Percentiles rank a stretch among this genome's conserved stretches.
phyloP scores from a whole-genome alignment of 1,284 basidiomycete genomes.

The Cryptococcus hybrid region DNA sequence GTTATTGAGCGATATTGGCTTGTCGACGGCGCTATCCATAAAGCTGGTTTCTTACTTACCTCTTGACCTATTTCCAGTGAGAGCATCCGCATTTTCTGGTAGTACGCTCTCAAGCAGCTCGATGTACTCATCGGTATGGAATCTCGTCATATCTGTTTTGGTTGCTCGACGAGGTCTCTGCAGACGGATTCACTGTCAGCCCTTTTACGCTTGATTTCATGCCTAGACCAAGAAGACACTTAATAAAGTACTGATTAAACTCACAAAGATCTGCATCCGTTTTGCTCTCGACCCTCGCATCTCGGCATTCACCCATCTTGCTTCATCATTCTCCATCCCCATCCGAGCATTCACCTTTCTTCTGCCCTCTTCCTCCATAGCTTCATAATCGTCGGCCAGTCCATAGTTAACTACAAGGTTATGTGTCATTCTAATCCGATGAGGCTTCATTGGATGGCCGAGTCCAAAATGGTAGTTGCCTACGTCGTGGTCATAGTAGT shows the following conservation, averaged over 20 bases:
- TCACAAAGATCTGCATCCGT: conserved; percentile 82
- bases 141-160: conserved; percentile 79
- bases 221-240: background rate
- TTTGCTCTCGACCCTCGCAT: conserved; percentile 30
- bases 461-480: conserved; percentile 69
- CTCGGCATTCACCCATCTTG: conserved; percentile 21
- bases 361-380: conserved; percentile 16
- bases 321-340: conserved; percentile 18
- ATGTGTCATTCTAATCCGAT: conserved; percentile 87
- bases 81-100: conserved; percentile 77
- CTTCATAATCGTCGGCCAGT: conserved; percentile 53
- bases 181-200: too few species aligned
- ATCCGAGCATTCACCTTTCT: conserved; percentile 22
- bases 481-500: conserved; percentile 40
- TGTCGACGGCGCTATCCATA: too few species aligned
- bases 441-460: conserved; percentile 92
- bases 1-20: background rate
- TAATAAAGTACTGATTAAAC: conserved; percentile 30
- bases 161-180: conserved; percentile 77
- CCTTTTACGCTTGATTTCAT: background rate
- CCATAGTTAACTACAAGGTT: conserved; percentile 87
- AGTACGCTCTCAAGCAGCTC: conserved; percentile 83
- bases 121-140: conserved; percentile 98
- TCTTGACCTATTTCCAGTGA: conserved; percentile 76
- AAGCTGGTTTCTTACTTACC: conserved; percentile 57